Base-by-base conservation (phyloP, 140 eudicot genomes). In the Erigeron philadelphicus region DNA sequence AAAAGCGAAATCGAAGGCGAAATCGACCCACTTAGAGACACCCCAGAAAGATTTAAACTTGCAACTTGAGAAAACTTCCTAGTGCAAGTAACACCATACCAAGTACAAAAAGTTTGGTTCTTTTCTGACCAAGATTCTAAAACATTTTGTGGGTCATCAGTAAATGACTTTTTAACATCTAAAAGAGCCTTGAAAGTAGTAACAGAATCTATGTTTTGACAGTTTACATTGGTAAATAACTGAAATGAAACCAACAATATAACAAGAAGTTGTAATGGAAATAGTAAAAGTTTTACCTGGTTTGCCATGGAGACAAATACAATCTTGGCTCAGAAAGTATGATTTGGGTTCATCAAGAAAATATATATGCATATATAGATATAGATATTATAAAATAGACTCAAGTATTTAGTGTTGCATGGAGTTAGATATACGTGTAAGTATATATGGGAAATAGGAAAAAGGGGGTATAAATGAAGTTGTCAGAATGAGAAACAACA, bases 1-100 rank as follows among this genome's bases (percentile, higher is more conserved):
- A 93, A 74, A 18, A 53, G 76, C 16, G 87, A 93, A 59, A 93
- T 78, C 9, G 94, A 82, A 1, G 96, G 88, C 19, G 96, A 82
- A n/a, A 93, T 75, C 17, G 90, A 68, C 49, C 96, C 98, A 4
- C 71, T 9, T n/a, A 93, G 83, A 12, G 90, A 84, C 5, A 72
- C 83, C 65, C 67, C 77, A 18, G 98, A 81, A 12, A 93, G 88
- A 66, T 93, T 84, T 0, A 93, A 78, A 48, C 88, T 67, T 72
- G 79, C 78, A 50, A 86, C 84, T 67, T 76, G 87, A 31, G 68
- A 49, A 25, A 78, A 70, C n/a, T 68, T 76, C 43, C 76, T 83
- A 47, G 52, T 67, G 17, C 98, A 93, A 0, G 76, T 64, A 35
- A 93, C 74, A 38, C 96, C 98, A 13, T 46, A 61, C 98, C 98